Evolutionary conservation across 257 asterid genomes (phyloP).

Genomic region (Solanum appendiculatum): DNA sequence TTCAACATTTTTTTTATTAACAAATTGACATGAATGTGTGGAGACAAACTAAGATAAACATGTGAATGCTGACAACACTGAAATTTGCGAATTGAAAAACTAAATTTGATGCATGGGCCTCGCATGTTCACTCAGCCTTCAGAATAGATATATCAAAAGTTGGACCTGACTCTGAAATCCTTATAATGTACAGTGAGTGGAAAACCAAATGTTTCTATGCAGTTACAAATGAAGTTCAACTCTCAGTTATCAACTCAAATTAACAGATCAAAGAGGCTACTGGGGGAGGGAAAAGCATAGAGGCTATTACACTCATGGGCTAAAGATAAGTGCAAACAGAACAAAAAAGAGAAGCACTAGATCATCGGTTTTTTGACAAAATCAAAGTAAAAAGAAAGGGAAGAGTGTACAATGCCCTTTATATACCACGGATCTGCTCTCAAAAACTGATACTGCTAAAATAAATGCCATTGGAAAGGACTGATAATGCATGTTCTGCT

Average conservation of each 20-base stretch:
- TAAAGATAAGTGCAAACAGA: not conserved
- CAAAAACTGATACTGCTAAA: not conserved
- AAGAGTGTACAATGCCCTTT: not conserved
- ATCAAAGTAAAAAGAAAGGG: not conserved
- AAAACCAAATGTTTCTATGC: not conserved
- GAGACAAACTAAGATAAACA: not conserved
- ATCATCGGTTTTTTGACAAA: not conserved
- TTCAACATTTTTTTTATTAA: not conserved
- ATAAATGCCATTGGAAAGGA: not conserved
- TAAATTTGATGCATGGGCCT: not conserved
- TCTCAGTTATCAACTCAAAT: not conserved
- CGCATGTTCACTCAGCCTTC: not conserved
- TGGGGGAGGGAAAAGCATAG: not conserved
- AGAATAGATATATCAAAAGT: not conserved
- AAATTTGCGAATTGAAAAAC: not conserved
- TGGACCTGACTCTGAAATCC: not conserved
- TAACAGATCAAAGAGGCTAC: not conserved
- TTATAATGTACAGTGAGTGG: not conserved
- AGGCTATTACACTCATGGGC: not conserved
- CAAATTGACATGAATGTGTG: not conserved
- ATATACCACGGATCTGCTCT: not conserved
- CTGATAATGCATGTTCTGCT: not conserved
- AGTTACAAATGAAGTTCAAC: not conserved
- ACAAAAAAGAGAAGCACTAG: not conserved
- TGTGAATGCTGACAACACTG: not conserved